A percentile compares a stretch with the other conserved stretches of the same genome.
phyloP scores from a whole-genome alignment of 2,329 filamentous ascomycete genomes.

The Xylariaceae sp. region DNA sequence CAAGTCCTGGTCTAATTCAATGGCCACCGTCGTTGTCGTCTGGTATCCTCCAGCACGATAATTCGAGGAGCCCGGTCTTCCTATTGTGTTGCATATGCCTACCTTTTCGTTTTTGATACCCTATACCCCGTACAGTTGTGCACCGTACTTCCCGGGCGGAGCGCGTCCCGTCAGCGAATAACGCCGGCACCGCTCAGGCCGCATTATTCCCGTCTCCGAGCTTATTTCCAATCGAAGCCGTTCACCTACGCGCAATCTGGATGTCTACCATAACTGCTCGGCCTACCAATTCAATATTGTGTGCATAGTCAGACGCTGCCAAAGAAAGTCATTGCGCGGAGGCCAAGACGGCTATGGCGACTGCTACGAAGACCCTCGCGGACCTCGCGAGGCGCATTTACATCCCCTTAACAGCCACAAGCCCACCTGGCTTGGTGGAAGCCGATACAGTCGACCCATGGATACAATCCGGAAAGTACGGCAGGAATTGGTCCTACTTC shows the following conservation, averaged over 20 bases:
- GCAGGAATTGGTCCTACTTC: slow-evolving; percentile 81
- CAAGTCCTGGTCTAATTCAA: slow-evolving; percentile 15
- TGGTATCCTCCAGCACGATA: slow-evolving; percentile 20
- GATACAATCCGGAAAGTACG: slow-evolving; percentile 77
- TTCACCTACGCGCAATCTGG: no score
- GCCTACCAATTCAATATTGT: no score
- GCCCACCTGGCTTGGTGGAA: slow-evolving; percentile 54
- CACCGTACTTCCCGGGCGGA: no score
- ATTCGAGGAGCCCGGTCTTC: slow-evolving; percentile 30
- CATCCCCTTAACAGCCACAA: slow-evolving; percentile 52
- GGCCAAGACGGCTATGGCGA: slow-evolving; percentile 21
- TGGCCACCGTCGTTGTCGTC: slow-evolving; percentile 15
- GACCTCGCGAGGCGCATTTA: slow-evolving; percentile 47
- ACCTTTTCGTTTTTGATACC: no score
- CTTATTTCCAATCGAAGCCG: no score
- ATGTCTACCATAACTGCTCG: slow-evolving; percentile 4
- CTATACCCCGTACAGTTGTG: no score
- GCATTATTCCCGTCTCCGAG: no score
- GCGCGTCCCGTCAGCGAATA: no score
- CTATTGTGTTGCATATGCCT: no score
- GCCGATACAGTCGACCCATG: slow-evolving; percentile 68
- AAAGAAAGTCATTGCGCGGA: no score
- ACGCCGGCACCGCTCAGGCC: no score
- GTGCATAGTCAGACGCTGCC: no score
- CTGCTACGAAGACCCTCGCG: slow-evolving; percentile 27